Evolutionary conservation across 2,329 filamentous ascomycete genomes (phyloP).

Genomic region (Lomentospora prolificans): DNA sequence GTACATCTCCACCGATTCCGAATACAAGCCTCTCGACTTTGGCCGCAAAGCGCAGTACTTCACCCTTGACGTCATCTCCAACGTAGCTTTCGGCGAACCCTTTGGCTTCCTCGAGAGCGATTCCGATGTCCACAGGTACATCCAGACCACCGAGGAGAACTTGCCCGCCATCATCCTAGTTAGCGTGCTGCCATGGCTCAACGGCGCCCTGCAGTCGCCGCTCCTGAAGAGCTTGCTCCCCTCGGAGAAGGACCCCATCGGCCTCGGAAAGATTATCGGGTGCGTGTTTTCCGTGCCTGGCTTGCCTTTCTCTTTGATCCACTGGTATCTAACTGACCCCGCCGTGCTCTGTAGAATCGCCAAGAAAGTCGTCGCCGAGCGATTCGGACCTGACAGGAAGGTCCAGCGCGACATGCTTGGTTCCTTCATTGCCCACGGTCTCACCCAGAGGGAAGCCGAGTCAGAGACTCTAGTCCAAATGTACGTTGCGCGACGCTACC

Average conservation of each 20-base stretch:
- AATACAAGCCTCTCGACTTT: conserved; percentile 35
- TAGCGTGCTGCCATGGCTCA: conserved; percentile 29
- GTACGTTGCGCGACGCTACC: conserved; percentile 10
- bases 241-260: conserved; percentile 25
- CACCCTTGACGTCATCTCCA: conserved; percentile 43
- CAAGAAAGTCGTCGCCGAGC: conserved; percentile 32
- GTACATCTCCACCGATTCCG: conserved; percentile 22
- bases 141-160: conserved; percentile 30
- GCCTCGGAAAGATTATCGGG: conserved; percentile 34
- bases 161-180: conserved; percentile 34
- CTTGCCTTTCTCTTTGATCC: conserved; percentile 9
- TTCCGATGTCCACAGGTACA: conserved; percentile 35
- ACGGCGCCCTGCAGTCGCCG: conserved; percentile 28
- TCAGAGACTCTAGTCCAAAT: conserved; percentile 34
- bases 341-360: conserved; percentile 25
- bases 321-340: conserved; percentile 11
- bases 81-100: conserved; percentile 36
- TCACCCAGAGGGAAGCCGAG: conserved; percentile 27
- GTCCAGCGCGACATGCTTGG: conserved; percentile 43
- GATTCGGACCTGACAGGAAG: conserved; percentile 32
- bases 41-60: conserved; percentile 38
- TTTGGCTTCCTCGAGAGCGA: conserved; percentile 37
- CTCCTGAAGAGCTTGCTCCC: conserved; percentile 31
- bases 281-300: conserved; percentile 19
- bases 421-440: conserved; percentile 29